phyloP scores from a whole-genome alignment of 73 alveolate genomes.

The Paramecium pentaurelia region DNA sequence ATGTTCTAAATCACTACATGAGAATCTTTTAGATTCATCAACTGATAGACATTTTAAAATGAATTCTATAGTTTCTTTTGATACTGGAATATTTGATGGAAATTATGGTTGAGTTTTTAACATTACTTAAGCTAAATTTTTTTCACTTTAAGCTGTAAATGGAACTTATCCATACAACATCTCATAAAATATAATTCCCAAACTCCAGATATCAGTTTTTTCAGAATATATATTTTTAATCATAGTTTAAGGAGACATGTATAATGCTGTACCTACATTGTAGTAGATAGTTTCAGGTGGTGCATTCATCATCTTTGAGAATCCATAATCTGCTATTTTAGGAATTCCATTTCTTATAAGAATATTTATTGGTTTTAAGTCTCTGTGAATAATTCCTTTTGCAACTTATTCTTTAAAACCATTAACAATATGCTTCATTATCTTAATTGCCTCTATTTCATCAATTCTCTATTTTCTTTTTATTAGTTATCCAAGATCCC shows the following conservation, averaged over 20 bases:
- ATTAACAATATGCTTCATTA: conserved; percentile 25
- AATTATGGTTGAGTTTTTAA: background rate
- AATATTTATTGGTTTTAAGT: conserved; percentile 55
- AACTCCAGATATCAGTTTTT: conserved; percentile 59
- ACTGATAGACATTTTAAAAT: background rate
- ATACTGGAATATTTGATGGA: background rate
- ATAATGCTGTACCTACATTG: conserved; percentile 59
- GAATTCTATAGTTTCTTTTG: background rate
- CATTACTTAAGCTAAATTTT: background rate
- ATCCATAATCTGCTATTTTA: conserved; percentile 58
- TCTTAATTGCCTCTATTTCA: conserved; percentile 43
- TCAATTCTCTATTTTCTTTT: background rate
- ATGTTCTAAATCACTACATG: background rate
- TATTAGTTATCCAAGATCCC: background rate
- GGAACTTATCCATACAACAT: conserved; percentile 55
- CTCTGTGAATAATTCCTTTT: conserved; percentile 53
- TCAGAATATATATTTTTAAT: conserved; percentile 47
- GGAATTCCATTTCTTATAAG: conserved; percentile 42
- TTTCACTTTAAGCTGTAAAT: conserved; percentile 10
- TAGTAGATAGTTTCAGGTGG: conserved; percentile 43
- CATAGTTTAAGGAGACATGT: conserved; percentile 62
- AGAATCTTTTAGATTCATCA: background rate
- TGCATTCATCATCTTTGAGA: conserved; percentile 51
- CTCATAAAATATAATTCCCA: conserved; percentile 56
- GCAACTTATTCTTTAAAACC: conserved; percentile 46